These are phyloP conservation scores for Carpinus viminea DNA, from an alignment of 306 rosid species.

Conservation along the genomic window DNA sequence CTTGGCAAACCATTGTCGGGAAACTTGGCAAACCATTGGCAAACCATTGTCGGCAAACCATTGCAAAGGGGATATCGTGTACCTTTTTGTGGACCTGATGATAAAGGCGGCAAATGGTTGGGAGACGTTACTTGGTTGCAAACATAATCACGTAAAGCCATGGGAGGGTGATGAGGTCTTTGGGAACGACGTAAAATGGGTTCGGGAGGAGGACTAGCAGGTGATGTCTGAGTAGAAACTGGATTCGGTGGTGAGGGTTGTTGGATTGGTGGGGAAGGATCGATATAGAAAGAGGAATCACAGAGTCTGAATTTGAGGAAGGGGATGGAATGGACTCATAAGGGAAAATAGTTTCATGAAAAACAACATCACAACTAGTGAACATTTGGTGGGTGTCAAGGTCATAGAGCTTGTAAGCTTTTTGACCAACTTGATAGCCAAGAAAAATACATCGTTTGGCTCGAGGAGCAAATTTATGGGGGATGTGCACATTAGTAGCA, in stretches of 20 bases:
- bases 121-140: too few species aligned
- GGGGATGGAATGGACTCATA: neutral
- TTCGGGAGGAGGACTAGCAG: too few species aligned
- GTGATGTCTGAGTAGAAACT: too few species aligned
- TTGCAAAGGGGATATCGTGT: neutral
- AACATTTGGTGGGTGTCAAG: neutral
- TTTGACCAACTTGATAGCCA: neutral
- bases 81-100: too few species aligned
- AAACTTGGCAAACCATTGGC: neutral
- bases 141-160: too few species aligned
- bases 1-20: constrained; percentile 11
- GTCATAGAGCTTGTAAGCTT: neutral
- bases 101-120: too few species aligned
- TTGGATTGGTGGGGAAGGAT: neutral
- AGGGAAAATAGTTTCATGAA: neutral
- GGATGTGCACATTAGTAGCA: neutral
- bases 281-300: neutral
- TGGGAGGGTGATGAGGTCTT: too few species aligned
- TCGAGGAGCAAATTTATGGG: neutral
- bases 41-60: too few species aligned
- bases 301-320: neutral
- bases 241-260: too few species aligned
- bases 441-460: neutral
- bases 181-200: too few species aligned
- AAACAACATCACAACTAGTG: neutral